These are phyloP conservation scores for Trichoderma koningiopsis DNA, from an alignment of 2,329 filamentous ascomycete genomes.

Conservation along the genomic window DNA sequence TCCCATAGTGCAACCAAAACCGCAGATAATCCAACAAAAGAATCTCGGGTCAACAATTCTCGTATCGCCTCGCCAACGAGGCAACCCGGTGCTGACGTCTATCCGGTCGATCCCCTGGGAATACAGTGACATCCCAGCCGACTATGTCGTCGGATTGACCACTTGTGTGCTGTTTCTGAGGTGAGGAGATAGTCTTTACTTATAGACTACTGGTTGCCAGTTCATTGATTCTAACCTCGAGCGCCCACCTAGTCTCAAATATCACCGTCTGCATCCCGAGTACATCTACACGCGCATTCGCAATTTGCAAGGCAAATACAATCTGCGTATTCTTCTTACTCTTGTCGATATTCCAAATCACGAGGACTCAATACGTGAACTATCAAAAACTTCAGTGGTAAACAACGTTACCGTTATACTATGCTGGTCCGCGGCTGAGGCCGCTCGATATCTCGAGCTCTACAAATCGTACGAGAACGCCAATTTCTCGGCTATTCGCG, in stretches of 20 bases:
- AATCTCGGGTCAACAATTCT: conserved; percentile 75
- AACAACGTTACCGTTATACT: conserved; percentile 91
- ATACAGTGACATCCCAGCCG: conserved; percentile 93
- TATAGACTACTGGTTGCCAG: background rate
- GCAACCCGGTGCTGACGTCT: conserved; percentile 86
- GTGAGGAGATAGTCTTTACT: conserved; percentile 32
- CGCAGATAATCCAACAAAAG: conserved; percentile 74
- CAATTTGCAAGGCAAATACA: conserved; percentile 80
- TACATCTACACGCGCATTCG: conserved; percentile 96
- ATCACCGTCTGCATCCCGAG: conserved; percentile 94
- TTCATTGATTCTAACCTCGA: background rate
- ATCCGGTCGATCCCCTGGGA: conserved; percentile 89
- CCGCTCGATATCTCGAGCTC: conserved; percentile 87
- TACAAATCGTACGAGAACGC: conserved; percentile 95
- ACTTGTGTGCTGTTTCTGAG: conserved; percentile 90
- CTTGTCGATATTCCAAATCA: conserved; percentile 97
- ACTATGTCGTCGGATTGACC: conserved; percentile 84
- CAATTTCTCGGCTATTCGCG: conserved; percentile 75
- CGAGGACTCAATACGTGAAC: conserved; percentile 83
- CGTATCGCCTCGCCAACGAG: conserved; percentile 90
- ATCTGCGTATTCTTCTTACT: conserved; percentile 79
- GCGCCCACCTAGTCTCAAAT: conserved; percentile 69
- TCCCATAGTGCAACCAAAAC: conserved; percentile 82
- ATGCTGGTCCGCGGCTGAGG: conserved; percentile 93
- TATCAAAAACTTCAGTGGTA: conserved; percentile 88